Evolutionary conservation across 2,329 filamentous ascomycete species (phyloP), one percentile per base, ranked within the genome.

Genomic region (Chaetomiaceae sp.): DNA sequence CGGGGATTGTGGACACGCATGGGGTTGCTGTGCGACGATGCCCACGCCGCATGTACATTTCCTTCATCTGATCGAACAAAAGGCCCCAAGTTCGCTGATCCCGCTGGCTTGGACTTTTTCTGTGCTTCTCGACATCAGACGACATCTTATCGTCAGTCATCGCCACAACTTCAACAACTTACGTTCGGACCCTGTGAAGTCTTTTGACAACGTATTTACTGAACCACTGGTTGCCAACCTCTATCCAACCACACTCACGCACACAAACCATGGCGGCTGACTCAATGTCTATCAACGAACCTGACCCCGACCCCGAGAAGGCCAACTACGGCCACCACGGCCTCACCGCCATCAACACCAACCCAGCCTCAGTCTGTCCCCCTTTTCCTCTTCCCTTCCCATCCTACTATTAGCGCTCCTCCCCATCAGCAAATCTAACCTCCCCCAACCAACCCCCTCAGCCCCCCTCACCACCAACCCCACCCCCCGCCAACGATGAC

Each of bases 271-370:
- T 46, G 44, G 44, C 44, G 12, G 19, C 44, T 21, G 44, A 46
- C 12, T 46, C n/a, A n/a, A n/a, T n/a, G n/a, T n/a, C 44, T 3
- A 27, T 46, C 21, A 12, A 30, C 23, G 44, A 46, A 27, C 25
- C 25, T 6, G 25, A 27, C 12, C 14, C n/a, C 44, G 44, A 46
- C 44, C n/a, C 44, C 21, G 44, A 46, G 6, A 46, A 46, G 44
- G 44, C 21, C 7, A 19, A 20, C 23, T 21, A 25, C 2, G 33
- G 21, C 34, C 14, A 38, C 19, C 34, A 27, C 12, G 34, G 38
- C 10, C n/a, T 38, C 31, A 25, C 30, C 10, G 5, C 30, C 30
- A 8, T 3, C 30, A 27, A 17, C 20, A 44, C 33, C 33, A 30
- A 37, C 5, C 20, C 16, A 45, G 13, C 31, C 27, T 17, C 20